Base-by-base conservation (phyloP, 176 grass and related monocot species). In the Melocanna baccifera region DNA sequence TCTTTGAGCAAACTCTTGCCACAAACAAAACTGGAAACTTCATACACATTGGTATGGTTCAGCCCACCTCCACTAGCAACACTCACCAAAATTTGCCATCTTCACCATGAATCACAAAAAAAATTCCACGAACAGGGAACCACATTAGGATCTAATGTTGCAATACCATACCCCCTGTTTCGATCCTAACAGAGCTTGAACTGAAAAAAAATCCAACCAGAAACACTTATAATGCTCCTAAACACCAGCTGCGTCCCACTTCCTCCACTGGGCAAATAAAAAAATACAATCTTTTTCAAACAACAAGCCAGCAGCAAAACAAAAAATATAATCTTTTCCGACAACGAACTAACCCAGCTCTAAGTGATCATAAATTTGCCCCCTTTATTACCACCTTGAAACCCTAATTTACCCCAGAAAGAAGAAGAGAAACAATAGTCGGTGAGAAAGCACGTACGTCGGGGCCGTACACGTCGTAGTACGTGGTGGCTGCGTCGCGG, bases 391-490 rank as follows among this genome's bases (percentile, higher is more conserved):
- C n/a, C 62, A 15, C 36, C 25, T 75, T 20, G 6, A 76, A 76
- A 19, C 23, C 75, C 32, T 75, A 84, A 29, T 20, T 57, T 59
- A 34, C n/a, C 66, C 14, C 9, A 65, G 32, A 29, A 13, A 2
- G 1, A 23, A 25, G 19, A 61, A 55, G 12, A 52, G 30, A 4
- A 61, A 10, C 12, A 32, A 25, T 20, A 36, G 56, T 37, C 1
- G 40, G 16, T 23, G 37, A 75, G 34, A 77, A 25, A 76, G 75
- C 12, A 65, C 78, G 18, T 81, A 94, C 93, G 22, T 94, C 84
- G 18, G 74, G 70, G 2, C 93, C 93, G 51, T 94, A 94, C 19
- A 98, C 51, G 22, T 89, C 81, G 86, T 87, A 94, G 69, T 94
- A 92, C 13, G 85, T 53, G 58, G 46, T 69, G 62, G 75, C 62